These are phyloP conservation scores for Backusella mclennaniae DNA, from an alignment of 192 early-diverging fungal genomes.

Conservation along the genomic window DNA sequence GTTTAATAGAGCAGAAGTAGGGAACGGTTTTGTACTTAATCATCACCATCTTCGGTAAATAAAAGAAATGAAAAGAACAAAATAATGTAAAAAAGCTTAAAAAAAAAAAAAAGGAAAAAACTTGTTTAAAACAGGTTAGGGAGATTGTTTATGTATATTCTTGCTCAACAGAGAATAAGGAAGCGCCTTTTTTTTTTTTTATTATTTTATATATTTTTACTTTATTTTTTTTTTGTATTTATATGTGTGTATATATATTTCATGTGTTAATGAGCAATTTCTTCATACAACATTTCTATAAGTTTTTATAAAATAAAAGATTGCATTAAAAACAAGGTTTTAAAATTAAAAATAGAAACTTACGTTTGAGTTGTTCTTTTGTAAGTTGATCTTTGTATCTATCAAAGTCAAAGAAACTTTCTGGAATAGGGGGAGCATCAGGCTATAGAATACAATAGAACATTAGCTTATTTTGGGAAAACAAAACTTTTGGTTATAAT, in stretches of 20 bases:
- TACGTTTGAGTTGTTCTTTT: constrained; percentile 78
- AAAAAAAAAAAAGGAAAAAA: not conserved
- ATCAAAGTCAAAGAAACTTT: constrained; percentile 85
- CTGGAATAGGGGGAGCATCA: constrained; percentile 66
- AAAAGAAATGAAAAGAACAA: not conserved
- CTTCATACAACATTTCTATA: constrained; percentile 17
- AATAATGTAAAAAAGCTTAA: not conserved
- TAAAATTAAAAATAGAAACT: not conserved
- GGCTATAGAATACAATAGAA: constrained; percentile 45
- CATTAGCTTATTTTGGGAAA: not conserved
- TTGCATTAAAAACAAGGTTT: no score
- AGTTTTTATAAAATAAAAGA: no score
- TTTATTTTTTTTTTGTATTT: not conserved
- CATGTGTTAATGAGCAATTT: constrained; percentile 8
- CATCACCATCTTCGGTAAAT: not conserved
- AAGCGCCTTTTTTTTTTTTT: not conserved
- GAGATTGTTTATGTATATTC: not conserved
- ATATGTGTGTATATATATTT: not conserved
- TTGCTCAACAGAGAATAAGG: not conserved
- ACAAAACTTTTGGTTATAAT: not conserved
- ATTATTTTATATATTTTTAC: not conserved
- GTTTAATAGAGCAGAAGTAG: not conserved
- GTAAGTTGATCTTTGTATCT: constrained; percentile 80
- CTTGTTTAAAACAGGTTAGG: constrained; percentile 2
- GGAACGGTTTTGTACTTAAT: constrained; percentile 1